Evolutionary conservation across 345 rosid species (phyloP), one percentile per base, ranked within the genome.

Genomic region (Laguncularia racemosa): DNA sequence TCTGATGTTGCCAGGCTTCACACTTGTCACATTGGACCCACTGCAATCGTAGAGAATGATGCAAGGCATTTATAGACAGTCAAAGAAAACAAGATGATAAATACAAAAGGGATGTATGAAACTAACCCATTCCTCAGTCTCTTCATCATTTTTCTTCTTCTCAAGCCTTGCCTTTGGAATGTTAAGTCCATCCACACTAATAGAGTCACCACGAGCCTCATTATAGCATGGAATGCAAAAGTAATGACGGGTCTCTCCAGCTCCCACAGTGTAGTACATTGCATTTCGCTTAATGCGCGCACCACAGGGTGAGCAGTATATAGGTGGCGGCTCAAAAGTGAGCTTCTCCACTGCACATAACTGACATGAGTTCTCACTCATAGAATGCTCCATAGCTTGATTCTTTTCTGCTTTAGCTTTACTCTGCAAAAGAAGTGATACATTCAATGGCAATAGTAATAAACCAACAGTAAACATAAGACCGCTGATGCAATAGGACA

Each of bases 1-100:
- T 95, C 68, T 95, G 99, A 78, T 95, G 99, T 77, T 95, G 99
- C 99, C 99, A 95, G 33, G 88, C 87, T 73, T 95, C 96, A 73
- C 99, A 95, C 67, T 95, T 95, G 83, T 95, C 99, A 80, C 99
- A 95, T 66, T 93, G 99, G 71, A 93, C 97, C 99, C 99, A 93
- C 97, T 93, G 85, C 75, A 75, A 16, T 11, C n/a, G 51, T 38
- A 17, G 5, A 60, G 53, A 62, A 63, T 52, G 46, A 73, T 72
- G 15, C 56, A 71, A 67, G 18, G 4, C 49, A 55, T 60, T 57
- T 50, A 33, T 47, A 15, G 62, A 60, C 47, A 73, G 53, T 56
- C 23, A 12, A 65, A 50, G 40, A 49, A 55, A 49, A 55, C 44
- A 52, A 67, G 55, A 68, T 46, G 21, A 60, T 5, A 44, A 67